Evolutionary conservation across 169 alveolate genomes (phyloP).

Genomic region (Babesia bovis): DNA sequence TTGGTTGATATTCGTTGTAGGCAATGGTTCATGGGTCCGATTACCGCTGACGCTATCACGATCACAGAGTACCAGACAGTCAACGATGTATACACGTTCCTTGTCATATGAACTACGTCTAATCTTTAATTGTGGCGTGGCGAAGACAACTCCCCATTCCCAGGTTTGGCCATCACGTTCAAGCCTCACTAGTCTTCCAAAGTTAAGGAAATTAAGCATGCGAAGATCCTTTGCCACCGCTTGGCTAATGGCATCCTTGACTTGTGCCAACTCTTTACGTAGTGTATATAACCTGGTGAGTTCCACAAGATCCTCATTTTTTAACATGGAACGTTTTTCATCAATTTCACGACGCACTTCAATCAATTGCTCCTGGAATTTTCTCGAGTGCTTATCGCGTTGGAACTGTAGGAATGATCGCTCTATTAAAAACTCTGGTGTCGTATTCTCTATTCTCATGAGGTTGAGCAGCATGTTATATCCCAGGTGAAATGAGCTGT

Average conservation of each 20-base stretch:
- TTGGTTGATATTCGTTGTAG: slow-evolving; percentile 20
- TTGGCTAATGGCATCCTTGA: slow-evolving; percentile 69
- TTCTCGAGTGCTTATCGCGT: slow-evolving; percentile 78
- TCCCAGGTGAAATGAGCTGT: slow-evolving; percentile 91
- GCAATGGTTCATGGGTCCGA: slow-evolving; percentile 28
- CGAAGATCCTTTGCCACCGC: slow-evolving; percentile 61
- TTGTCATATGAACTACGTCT: slow-evolving; percentile 14
- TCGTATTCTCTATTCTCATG: slow-evolving; percentile 93
- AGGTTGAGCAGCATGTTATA: slow-evolving; percentile 96
- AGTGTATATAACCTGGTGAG: slow-evolving; percentile 1
- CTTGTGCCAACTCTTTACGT: slow-evolving; percentile 40
- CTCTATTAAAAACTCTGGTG: slow-evolving; percentile 94
- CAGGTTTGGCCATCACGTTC: slow-evolving; percentile 45
- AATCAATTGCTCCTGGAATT: slow-evolving; percentile 8
- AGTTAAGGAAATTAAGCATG: slow-evolving; percentile 35
- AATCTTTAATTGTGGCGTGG: slow-evolving; percentile 48
- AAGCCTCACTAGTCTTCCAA: slow-evolving; percentile 51
- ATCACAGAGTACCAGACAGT: slow-evolving; percentile 56
- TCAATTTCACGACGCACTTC: slow-evolving; percentile 32
- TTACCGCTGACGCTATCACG: slow-evolving; percentile 8
- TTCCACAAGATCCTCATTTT: slow-evolving; percentile 30
- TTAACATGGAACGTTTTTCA: slow-evolving; percentile 66
- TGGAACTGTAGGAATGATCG: slow-evolving; percentile 95
- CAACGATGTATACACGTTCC: slow-evolving; percentile 36
- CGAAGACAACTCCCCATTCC: slow-evolving; percentile 66